Conservation (phyloP, 306 rosid genomes). For the Medicago ruthenica region DNA sequence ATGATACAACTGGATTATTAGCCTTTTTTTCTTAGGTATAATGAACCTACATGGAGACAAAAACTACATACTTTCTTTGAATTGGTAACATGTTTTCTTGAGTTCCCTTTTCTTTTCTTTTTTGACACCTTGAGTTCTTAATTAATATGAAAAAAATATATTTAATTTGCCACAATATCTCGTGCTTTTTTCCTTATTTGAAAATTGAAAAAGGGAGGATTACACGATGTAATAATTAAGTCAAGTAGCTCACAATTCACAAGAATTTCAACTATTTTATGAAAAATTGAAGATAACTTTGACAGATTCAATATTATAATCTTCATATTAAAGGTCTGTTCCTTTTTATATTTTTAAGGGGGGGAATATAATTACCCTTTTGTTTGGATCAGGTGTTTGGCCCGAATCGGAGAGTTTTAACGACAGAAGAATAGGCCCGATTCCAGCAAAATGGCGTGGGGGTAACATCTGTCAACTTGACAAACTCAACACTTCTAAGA, state of each 20-base stretch:
- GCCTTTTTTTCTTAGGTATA: no score
- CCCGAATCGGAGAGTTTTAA: background rate
- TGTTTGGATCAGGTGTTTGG: background rate
- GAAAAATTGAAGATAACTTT: background rate
- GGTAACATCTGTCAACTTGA: conserved; percentile 49
- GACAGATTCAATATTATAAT: background rate
- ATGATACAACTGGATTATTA: no score
- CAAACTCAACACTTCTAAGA: conserved; percentile 5
- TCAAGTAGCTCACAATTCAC: background rate
- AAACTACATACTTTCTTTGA: no score
- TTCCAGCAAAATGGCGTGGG: conserved; percentile 74
- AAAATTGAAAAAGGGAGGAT: background rate
- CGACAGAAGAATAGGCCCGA: conserved; percentile 10
- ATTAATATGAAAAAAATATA: no score
- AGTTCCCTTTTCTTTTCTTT: no score
- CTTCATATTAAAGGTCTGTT: background rate
- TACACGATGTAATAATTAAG: background rate
- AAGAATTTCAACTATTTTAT: background rate
- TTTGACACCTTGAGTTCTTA: no score
- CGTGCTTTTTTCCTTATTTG: background rate
- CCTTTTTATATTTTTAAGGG: no score
- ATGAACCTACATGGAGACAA: no score
- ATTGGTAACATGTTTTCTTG: no score
- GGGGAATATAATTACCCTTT: no score
- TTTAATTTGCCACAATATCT: background rate